Evolutionary conservation across 345 rosid genomes (phyloP).

Genomic region (Eucalyptus sp.): DNA sequence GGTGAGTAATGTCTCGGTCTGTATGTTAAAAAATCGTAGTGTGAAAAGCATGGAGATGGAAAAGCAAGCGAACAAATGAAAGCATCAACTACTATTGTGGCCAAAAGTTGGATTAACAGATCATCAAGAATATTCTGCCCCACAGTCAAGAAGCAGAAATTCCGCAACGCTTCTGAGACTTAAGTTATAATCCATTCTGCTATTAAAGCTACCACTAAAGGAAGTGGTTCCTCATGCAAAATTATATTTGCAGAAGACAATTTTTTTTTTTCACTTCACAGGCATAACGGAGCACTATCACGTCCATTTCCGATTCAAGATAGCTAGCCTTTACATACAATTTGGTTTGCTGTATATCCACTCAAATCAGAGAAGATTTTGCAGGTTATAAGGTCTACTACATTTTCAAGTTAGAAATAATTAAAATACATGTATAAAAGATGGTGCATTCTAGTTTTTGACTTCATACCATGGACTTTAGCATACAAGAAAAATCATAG

Average conservation of each 20-base stretch:
- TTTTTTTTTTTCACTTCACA: neutral
- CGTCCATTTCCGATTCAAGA: neutral
- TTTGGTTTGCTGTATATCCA: neutral
- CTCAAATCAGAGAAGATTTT: neutral
- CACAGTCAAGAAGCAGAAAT: neutral
- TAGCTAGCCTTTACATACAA: neutral
- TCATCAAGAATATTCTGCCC: neutral
- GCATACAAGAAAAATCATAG: constrained; percentile 60
- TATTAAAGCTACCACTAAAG: neutral
- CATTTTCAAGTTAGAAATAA: neutral
- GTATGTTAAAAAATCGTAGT: neutral
- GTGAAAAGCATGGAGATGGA: neutral
- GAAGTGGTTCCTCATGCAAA: neutral
- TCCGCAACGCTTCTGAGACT: neutral
- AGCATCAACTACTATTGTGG: neutral
- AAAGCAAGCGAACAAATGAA: neutral
- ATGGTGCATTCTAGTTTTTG: neutral
- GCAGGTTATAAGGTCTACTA: neutral
- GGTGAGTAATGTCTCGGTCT: neutral
- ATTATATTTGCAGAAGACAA: neutral
- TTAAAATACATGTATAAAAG: neutral
- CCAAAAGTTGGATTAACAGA: neutral
- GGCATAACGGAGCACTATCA: neutral
- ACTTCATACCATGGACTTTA: constrained; percentile 50
- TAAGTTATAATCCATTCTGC: neutral